Evolutionary conservation across 1,139 yeast genomes (phyloP).

Genomic region (Candida smagusa): DNA sequence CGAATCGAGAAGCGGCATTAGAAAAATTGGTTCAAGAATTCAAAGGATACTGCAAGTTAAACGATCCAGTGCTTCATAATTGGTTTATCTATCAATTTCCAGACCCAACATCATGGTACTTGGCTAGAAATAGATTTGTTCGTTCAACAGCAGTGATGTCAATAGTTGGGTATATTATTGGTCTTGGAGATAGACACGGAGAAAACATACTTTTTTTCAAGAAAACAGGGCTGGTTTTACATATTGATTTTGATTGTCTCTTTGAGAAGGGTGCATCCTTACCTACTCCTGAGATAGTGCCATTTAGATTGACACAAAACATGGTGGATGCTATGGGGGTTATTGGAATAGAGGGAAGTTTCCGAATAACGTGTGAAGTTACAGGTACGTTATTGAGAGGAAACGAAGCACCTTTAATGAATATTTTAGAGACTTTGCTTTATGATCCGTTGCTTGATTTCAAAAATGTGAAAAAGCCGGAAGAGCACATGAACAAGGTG

Average conservation of each 20-base stretch:
- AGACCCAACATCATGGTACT: slow-evolving; percentile 86
- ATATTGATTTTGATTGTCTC: slow-evolving; percentile 94
- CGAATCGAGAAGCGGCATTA: slow-evolving; percentile 14
- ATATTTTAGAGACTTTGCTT: slow-evolving; percentile 85
- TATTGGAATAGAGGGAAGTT: slow-evolving; percentile 86
- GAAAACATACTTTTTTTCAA: slow-evolving; percentile 81
- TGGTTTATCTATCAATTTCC: slow-evolving; percentile 92
- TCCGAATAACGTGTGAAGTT: slow-evolving; percentile 82
- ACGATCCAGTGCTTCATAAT: slow-evolving; percentile 74
- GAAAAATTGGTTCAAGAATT: slow-evolving; percentile 27
- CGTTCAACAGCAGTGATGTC: slow-evolving; percentile 95
- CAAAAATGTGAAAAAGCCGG: slow-evolving; percentile 50
- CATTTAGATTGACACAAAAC: slow-evolving; percentile 86
- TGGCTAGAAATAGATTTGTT: slow-evolving; percentile 69
- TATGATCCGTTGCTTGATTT: slow-evolving; percentile 89
- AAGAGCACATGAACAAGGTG: slow-evolving; percentile 69
- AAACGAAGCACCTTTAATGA: slow-evolving; percentile 87
- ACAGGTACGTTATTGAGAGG: slow-evolving; percentile 69
- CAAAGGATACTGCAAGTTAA: slow-evolving; percentile 31
- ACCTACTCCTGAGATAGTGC: slow-evolving; percentile 87
- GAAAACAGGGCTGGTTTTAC: slow-evolving; percentile 75
- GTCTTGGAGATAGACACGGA: slow-evolving; percentile 94
- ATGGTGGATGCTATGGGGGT: slow-evolving; percentile 91
- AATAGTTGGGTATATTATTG: slow-evolving; percentile 87
- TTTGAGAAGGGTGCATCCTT: slow-evolving; percentile 79